phyloP scores from a whole-genome alignment of 2,329 filamentous ascomycete species.

The Zarea fungicola region DNA sequence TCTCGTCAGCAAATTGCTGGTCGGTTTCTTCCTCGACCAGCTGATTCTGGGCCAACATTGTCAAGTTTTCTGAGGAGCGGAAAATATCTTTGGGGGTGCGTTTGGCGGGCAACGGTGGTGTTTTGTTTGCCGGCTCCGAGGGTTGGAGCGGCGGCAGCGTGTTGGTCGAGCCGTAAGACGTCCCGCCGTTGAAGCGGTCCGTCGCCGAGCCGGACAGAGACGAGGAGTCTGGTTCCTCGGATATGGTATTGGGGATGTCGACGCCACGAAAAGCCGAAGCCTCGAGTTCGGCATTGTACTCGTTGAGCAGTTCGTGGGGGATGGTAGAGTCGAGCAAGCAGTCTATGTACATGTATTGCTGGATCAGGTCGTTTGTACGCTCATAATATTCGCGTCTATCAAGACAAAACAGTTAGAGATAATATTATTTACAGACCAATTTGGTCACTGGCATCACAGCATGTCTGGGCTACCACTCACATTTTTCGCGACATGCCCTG shows the following conservation, averaged over 20 bases:
- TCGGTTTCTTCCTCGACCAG: conserved; percentile 34
- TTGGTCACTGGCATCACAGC: neutral
- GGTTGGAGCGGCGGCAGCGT: conserved; percentile 17
- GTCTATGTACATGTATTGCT: conserved; percentile 93
- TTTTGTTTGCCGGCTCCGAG: conserved; percentile 5
- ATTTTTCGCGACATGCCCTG: conserved; percentile 65
- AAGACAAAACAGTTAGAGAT: conserved; percentile 1
- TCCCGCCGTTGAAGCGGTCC: conserved; percentile 18
- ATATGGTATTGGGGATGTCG: conserved; percentile 67
- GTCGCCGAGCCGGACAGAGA: conserved; percentile 26
- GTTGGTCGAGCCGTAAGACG: conserved; percentile 26
- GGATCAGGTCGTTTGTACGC: conserved; percentile 79
- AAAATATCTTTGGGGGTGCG: conserved; percentile 84
- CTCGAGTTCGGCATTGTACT: conserved; percentile 65
- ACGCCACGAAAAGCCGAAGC: conserved; percentile 48
- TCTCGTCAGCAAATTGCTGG: conserved; percentile 25
- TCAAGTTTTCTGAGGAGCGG: conserved; percentile 63
- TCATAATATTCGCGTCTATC: conserved; percentile 75
- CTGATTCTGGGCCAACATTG: conserved; percentile 49
- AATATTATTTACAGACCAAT: neutral
- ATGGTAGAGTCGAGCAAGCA: conserved; percentile 83
- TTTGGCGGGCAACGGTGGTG: conserved; percentile 51
- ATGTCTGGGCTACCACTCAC: conserved; percentile 33
- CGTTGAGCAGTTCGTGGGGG: conserved; percentile 86
- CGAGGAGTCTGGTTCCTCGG: conserved; percentile 54